phyloP scores from a whole-genome alignment of 345 rosid genomes.

The Sisymbrium irio region DNA sequence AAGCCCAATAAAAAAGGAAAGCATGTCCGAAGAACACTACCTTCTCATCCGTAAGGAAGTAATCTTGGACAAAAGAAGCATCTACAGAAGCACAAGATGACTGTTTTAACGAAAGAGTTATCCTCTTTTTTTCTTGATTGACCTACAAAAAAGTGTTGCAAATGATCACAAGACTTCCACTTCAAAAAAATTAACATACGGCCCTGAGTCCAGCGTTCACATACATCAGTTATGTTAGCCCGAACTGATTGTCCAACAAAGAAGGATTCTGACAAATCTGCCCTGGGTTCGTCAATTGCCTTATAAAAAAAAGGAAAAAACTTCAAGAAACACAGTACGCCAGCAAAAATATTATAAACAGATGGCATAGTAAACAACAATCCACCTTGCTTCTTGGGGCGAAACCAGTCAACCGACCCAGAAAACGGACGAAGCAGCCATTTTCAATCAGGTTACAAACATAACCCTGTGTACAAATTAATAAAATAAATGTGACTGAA shows the following conservation, averaged over 20 bases:
- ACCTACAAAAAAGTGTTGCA: conserved; percentile 47
- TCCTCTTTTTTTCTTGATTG: conserved; percentile 59
- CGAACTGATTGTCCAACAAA: conserved; percentile 92
- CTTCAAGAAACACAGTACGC: conserved; percentile 1
- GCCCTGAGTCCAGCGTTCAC: conserved; percentile 39
- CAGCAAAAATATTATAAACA: conserved; percentile 1
- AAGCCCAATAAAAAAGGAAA: not conserved
- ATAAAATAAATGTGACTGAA: conserved; percentile 1
- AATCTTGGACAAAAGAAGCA: conserved; percentile 74
- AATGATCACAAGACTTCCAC: conserved; percentile 15
- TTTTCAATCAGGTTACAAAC: conserved; percentile 80
- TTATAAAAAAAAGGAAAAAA: conserved; percentile 33
- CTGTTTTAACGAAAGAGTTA: conserved; percentile 83
- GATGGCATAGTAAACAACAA: not conserved
- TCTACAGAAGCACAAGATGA: conserved; percentile 81
- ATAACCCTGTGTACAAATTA: conserved; percentile 60
- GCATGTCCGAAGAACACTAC: conserved; percentile 32
- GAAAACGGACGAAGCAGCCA: conserved; percentile 97
- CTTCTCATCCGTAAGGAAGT: conserved; percentile 77
- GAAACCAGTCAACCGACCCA: conserved; percentile 93
- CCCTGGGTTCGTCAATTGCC: conserved; percentile 68
- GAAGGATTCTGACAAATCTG: conserved; percentile 67
- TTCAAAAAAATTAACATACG: conserved; percentile 3
- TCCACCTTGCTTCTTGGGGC: conserved; percentile 83
- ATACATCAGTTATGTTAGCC: conserved; percentile 69